These are phyloP conservation scores for Leptomonas pyrrhocoris DNA, from an alignment of 208 protist species.

Conservation along the genomic window DNA sequence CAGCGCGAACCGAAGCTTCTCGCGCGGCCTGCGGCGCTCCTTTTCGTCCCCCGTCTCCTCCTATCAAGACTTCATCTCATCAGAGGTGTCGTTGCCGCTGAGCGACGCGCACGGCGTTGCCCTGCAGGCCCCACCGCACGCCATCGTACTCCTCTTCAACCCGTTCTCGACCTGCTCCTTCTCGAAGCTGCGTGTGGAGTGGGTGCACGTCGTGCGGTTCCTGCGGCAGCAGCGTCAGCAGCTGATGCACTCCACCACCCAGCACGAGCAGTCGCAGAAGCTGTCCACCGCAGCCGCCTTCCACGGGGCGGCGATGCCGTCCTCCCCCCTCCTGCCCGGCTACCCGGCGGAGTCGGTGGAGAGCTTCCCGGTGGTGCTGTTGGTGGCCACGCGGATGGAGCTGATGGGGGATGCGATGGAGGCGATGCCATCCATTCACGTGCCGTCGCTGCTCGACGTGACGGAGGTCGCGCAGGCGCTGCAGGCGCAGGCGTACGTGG, in stretches of 20 bases:
- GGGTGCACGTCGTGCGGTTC: constrained; percentile 25
- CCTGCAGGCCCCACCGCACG: constrained; percentile 31
- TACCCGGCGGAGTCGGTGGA: constrained; percentile 5
- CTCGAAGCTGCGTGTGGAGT: constrained; percentile 37
- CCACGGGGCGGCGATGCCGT: background rate
- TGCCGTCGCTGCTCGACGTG: constrained; percentile 39
- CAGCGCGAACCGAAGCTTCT: background rate
- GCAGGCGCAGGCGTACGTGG: constrained; percentile 49
- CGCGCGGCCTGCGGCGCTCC: background rate
- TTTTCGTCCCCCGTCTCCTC: background rate
- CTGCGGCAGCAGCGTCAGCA: constrained; percentile 21
- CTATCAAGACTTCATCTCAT: constrained; percentile 7
- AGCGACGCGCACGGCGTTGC: constrained; percentile 1
- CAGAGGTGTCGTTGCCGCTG: constrained; percentile 1
- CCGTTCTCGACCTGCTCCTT: constrained; percentile 42
- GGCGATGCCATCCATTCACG: constrained; percentile 28
- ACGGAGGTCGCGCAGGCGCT: constrained; percentile 38
- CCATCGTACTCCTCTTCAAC: constrained; percentile 38
- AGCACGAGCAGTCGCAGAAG: constrained; percentile 2
- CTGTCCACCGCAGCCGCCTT: constrained; percentile 3
- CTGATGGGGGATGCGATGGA: constrained; percentile 44
- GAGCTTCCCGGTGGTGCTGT: constrained; percentile 29
- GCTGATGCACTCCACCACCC: background rate
- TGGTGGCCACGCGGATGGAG: constrained; percentile 46
- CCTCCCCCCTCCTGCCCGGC: constrained; percentile 8